phyloP scores from a whole-genome alignment of 306 rosid species.

The Castanospermum australe region DNA sequence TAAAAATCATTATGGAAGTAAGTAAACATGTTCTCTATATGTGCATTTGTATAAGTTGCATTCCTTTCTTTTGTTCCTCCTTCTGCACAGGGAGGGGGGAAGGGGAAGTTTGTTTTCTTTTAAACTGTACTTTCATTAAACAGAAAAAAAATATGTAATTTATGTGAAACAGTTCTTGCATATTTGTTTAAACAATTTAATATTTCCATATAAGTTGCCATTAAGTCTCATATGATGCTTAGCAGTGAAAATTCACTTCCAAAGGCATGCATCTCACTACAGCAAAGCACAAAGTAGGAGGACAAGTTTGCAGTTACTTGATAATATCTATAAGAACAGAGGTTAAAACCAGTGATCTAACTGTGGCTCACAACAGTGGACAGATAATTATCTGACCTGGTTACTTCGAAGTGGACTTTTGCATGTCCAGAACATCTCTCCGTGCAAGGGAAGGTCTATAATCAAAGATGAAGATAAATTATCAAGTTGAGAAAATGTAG shows the following conservation, averaged over 20 bases:
- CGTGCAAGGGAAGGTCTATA: slow-evolving; percentile 53
- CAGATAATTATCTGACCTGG: slow-evolving; percentile 60
- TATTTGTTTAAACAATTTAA: not conserved
- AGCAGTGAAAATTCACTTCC: not conserved
- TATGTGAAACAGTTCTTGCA: not conserved
- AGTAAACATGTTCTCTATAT: not conserved
- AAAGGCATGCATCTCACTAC: not conserved
- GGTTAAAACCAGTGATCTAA: not conserved
- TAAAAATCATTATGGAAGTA: no score
- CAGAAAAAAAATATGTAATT: not conserved
- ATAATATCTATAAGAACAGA: not conserved
- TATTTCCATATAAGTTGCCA: slow-evolving; percentile 4
- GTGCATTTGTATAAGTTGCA: not conserved
- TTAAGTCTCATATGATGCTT: not conserved
- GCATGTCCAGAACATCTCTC: slow-evolving; percentile 68
- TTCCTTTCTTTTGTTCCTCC: not conserved
- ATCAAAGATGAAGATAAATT: slow-evolving; percentile 48
- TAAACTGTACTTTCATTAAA: not conserved
- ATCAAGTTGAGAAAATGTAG: slow-evolving; percentile 55
- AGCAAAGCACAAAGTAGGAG: not conserved
- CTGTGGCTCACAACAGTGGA: not conserved
- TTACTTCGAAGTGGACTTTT: slow-evolving; percentile 58
- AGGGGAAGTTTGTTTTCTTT: not conserved
- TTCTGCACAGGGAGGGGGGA: not conserved
- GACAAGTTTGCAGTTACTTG: slow-evolving; percentile 4